A percentile compares a stretch with the other conserved stretches of the same genome.
These are phyloP conservation scores for Ophiocordyceps camponoti-leonardi DNA, from an alignment of 2,329 filamentous ascomycete species.

Conservation along the genomic window DNA sequence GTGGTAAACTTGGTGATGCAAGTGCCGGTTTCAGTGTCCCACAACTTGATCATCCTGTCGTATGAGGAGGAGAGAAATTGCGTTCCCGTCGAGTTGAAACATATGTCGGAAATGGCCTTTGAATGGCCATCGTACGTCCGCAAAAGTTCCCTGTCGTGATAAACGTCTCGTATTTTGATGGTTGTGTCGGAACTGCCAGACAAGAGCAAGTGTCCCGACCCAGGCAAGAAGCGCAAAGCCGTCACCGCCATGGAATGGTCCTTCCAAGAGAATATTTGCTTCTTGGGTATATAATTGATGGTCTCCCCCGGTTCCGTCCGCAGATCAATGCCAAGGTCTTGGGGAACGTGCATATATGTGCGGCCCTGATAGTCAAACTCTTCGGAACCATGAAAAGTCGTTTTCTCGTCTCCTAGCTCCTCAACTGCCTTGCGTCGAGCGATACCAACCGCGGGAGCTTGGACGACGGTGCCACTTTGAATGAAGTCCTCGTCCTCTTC, in stretches of 20 bases:
- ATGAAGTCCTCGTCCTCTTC: constrained; percentile 59
- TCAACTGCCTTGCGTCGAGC: constrained; percentile 40
- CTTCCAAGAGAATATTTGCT: constrained; percentile 80
- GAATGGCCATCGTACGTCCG: constrained; percentile 84
- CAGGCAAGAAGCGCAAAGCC: constrained; percentile 76
- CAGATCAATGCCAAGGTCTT: constrained; percentile 74
- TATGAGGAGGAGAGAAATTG: constrained; percentile 86
- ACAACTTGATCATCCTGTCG: constrained; percentile 91
- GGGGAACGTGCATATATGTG: constrained; percentile 95
- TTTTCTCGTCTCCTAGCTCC: constrained; percentile 55
- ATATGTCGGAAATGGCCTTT: constrained; percentile 78
- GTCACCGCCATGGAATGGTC: constrained; percentile 72
- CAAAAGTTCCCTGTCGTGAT: constrained; percentile 74
- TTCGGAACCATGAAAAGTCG: constrained; percentile 68
- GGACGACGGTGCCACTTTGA: constrained; percentile 43
- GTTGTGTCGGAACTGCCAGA: constrained; percentile 82
- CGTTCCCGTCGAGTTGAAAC: constrained; percentile 67
- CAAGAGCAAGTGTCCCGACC: constrained; percentile 72
- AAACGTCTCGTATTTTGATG: constrained; percentile 88
- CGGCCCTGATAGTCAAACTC: constrained; percentile 87
- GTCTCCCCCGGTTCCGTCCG: constrained; percentile 61
- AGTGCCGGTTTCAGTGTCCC: constrained; percentile 90
- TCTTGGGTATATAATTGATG: constrained; percentile 91
- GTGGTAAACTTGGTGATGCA: constrained; percentile 82
- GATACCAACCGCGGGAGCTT: constrained; percentile 36